A percentile compares a stretch with the other conserved stretches of the same genome.
These are phyloP conservation scores for Aspergillus eucalypticola DNA, from an alignment of 2,329 filamentous ascomycete genomes.

Conservation along the genomic window DNA sequence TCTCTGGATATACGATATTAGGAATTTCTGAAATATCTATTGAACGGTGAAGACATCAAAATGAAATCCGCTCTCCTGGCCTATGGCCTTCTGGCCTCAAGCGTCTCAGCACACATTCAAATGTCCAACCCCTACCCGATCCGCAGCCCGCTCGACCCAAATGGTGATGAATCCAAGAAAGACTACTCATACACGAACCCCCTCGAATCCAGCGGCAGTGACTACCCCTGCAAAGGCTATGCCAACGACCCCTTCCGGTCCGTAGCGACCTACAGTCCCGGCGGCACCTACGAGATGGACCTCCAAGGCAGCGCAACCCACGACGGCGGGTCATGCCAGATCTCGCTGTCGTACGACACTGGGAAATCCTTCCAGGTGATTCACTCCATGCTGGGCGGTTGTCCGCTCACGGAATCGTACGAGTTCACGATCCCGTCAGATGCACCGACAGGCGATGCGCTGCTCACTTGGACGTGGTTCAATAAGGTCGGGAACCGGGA, in stretches of 20 bases:
- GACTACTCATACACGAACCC: slow-evolving; percentile 75
- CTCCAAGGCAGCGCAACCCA: slow-evolving; percentile 65
- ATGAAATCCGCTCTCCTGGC: slow-evolving; percentile 38
- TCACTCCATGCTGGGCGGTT: slow-evolving; percentile 62
- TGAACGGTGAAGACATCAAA: neutral
- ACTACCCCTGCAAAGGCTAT: slow-evolving; percentile 78
- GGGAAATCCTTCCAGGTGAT: slow-evolving; percentile 70
- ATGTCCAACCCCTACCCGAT: slow-evolving; percentile 58
- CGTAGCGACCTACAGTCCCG: slow-evolving; percentile 63
- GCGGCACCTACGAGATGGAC: slow-evolving; percentile 63
- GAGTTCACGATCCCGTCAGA: slow-evolving; percentile 67
- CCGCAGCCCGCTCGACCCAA: slow-evolving; percentile 52
- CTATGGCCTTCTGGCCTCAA: slow-evolving; percentile 35
- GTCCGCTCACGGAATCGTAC: slow-evolving; percentile 56
- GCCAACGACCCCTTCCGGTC: slow-evolving; percentile 54
- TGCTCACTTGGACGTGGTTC: slow-evolving; percentile 78
- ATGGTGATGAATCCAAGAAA: slow-evolving; percentile 46
- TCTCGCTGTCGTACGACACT: slow-evolving; percentile 71
- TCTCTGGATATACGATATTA: no score
- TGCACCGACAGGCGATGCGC: slow-evolving; percentile 59
- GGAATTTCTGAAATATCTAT: no score
- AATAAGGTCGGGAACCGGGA: slow-evolving; percentile 76
- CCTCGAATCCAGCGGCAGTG: slow-evolving; percentile 57
- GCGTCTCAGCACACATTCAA: slow-evolving; percentile 53
- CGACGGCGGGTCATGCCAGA: slow-evolving; percentile 73